Base-by-base conservation (phyloP, 345 rosid species). In the Aquilaria yunnanensis region DNA sequence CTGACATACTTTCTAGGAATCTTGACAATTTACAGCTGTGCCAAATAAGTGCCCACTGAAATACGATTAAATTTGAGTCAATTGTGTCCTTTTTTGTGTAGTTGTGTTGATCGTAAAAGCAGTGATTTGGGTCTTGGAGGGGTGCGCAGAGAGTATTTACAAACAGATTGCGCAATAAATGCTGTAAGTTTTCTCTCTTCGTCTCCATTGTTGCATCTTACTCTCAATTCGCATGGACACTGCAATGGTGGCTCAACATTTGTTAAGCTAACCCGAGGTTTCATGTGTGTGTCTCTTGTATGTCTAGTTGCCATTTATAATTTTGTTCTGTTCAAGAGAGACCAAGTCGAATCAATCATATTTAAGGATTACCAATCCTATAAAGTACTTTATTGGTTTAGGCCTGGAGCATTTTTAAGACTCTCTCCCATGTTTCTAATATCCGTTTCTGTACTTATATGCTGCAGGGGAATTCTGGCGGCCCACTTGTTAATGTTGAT, bases 21-120 rank as follows among this genome's bases (percentile, higher is more conserved):
- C 43, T 37, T 37, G 43, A 37, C 5, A 37, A 3, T 37, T 5
- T 5, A 37, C 4, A 37, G 8, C 8, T 37, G 43, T 9, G 8
- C 8, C 8, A 3, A 37, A 37, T 37, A 37, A 37, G 43, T 37
- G 5, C 8, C 8, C 43, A 37, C 43, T 9, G 8, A 37, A 9
- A 37, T 37, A 37, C 43, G 8, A 37, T 29, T 31, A 32, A 8
- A n/a, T 63, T 23, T 68, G n/a, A 12, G 52, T 32, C 60, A 31
- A 52, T 16, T 10, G 4, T 67, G 61, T 71, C 56, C 5, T 10
- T 62, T 12, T 53, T 52, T 59, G 72, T 55, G 1, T 61, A 90
- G 98, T 37, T 93, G 97, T 48, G 87, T 90, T 70, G 94, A 93
- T 62, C 97, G 97, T 30, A 90, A 93, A 83, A 93, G 96, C 81